A percentile compares a stretch with the other conserved stretches of the same genome.
These are phyloP conservation scores for Tuber umbilicatum DNA, from an alignment of 495 filamentous ascomycete species.

Conservation along the genomic window DNA sequence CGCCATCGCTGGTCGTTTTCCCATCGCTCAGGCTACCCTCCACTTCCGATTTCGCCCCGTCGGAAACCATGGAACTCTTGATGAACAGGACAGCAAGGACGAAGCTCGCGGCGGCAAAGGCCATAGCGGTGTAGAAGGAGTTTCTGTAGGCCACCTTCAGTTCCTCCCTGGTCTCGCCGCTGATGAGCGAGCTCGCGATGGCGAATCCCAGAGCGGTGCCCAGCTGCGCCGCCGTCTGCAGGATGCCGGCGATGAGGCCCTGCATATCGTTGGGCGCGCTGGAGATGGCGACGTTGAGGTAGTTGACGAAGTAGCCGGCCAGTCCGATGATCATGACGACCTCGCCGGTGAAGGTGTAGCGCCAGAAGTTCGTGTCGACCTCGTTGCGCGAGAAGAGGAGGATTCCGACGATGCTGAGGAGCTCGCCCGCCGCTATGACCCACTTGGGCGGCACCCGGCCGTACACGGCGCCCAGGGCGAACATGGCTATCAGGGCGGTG, in stretches of 20 bases:
- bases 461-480: conserved; percentile 8
- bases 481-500: conserved; percentile 8
- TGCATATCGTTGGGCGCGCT: conserved; percentile 22
- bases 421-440: conserved; percentile 21
- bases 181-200: conserved; percentile 17
- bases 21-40: background rate
- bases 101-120: conserved; percentile 11
- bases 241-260: conserved; percentile 18
- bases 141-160: conserved; percentile 12
- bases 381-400: conserved; percentile 20
- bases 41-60: background rate
- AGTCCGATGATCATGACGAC: conserved; percentile 17
- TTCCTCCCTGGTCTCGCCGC: conserved; percentile 12
- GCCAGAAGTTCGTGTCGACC: conserved; percentile 13
- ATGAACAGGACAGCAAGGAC: conserved; percentile 15
- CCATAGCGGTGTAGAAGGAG: conserved; percentile 20
- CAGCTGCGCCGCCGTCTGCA: conserved; percentile 18
- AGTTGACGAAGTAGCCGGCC: conserved; percentile 24
- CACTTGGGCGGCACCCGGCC: conserved; percentile 17
- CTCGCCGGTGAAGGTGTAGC: conserved; percentile 15
- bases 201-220: conserved; percentile 21
- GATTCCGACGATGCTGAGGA: conserved; percentile 11
- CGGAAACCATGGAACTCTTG: background rate
- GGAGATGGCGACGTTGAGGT: conserved; percentile 22
- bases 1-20: background rate